Evolutionary conservation across 768 basidiomycete species (phyloP), one percentile per base, ranked within the genome.

Genomic region (Leucosporidium scottii): DNA sequence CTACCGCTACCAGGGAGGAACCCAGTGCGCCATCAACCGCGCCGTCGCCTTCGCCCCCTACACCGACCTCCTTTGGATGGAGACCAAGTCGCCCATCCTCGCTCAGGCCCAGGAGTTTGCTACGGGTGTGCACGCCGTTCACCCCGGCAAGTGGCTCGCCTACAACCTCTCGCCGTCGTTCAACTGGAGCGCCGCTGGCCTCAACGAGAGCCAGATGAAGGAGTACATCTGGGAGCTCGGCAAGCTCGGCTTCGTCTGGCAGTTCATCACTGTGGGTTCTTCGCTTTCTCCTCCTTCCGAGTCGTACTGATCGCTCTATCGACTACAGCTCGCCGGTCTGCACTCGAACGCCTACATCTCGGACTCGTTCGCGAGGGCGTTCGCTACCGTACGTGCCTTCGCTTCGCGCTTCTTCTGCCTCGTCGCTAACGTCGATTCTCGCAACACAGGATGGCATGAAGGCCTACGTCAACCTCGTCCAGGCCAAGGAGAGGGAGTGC

Each of bases 281-380:
- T 44, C 67, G 28, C n/a, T 36, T 49, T 54, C 47, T 57, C 56
- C 9, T 64, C 57, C n/a, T 39, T 5, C 23, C 10, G 57, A 34
- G n/a, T 10, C 9, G 59, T 0, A 12, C 59, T 13, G 64, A 65
- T 68, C 48, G 69, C 48, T 25, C 50, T 58, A 23, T 51, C 62
- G 20, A 4, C 25, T 58, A 3, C 76, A 96, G 93, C 90, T 99
- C 68, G 96, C 85, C 54, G 96, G 96, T 65, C 83, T 99, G 53
- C 96, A 99, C 78, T 94, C 93, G 68, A 99, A 96, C 79, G 96
- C 88, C 36, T 94, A 92, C 79, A 98, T 98, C 77, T 91, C 87
- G 73, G 93, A 97, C 77, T 80, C 88, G 28, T 98, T 99, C 78
- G 94, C 96, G 5, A 79, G 85, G 73, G 84, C 88, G 61, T 98